Evolutionary conservation across 2,329 filamentous ascomycete genomes (phyloP), one percentile per base, ranked within the genome.

Genomic region (Ophiostoma sp.): DNA sequence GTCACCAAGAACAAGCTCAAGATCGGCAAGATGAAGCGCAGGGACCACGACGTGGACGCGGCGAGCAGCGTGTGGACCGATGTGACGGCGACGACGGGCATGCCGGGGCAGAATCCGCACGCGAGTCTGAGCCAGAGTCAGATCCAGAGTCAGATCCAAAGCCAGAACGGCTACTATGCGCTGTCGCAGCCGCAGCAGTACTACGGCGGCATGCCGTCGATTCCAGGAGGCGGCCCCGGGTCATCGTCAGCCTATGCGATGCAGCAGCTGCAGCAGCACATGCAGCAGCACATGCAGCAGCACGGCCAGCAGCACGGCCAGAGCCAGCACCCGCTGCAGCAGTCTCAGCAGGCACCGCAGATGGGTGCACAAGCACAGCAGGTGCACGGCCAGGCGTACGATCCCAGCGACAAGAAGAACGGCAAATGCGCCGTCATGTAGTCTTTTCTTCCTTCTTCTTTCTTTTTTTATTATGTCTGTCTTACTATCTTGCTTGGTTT

Each of bases 1-100:
- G 47, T n/a, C 4, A 16, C 42, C n/a, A 55, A 55, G 27, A 36
- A 42, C 47, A 55, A 40, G 45, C 58, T 63, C 12, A 36, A 62
- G 2, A 45, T 12, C 36, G 55, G n/a, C 42, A 40, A 45, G 41
- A 45, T 63, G n/a, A 47, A n/a, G 38, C 41, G 60, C 16, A 64
- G n/a, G 52, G 65, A 69, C 38, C 70, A 47, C 66, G 72, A 72
- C 66, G 41, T 65, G 12, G 72, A 73, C 55, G 69, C 55, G 4
- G 71, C 71, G 27, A 71, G 71, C 70, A 73, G 69, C 36, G 73
- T 69, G 12, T 86, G 84, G 84, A 86, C 84, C 1, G 83, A 87
- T 71, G 77, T 84, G 12, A 78, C 80, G 0, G 76, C 74, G 38
- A 67, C 69, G 14, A 67, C 68, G 52, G 64, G 40, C 0, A 64